Evolutionary conservation across 2,329 filamentous ascomycete species (phyloP).

Genomic region (Fusarium longipes): DNA sequence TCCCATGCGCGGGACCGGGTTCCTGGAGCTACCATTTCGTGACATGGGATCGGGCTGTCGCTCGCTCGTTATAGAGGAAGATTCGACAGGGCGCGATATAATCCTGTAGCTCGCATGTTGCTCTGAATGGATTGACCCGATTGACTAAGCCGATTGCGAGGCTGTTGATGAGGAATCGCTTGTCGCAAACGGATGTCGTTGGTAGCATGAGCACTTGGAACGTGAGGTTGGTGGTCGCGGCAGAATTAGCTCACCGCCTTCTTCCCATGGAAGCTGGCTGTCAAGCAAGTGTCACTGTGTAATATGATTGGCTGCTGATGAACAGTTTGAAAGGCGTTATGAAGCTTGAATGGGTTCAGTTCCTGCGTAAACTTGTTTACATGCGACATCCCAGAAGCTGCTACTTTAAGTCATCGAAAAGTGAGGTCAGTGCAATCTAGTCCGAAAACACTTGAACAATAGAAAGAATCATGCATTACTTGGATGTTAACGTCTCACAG

Average conservation of each 20-base stretch:
- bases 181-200: constrained; percentile 21
- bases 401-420: too few species aligned
- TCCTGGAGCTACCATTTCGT: constrained; percentile 45
- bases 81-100: constrained; percentile 30
- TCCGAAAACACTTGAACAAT: too few species aligned
- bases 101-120: constrained; percentile 43
- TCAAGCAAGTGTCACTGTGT: constrained; percentile 6
- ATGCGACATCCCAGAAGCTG: background rate
- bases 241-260: constrained; percentile 49
- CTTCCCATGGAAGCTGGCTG: constrained; percentile 19
- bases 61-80: constrained; percentile 32
- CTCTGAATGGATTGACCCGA: constrained; percentile 20
- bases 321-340: background rate
- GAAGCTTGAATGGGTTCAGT: background rate
- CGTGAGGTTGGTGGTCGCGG: constrained; percentile 40
- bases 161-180: constrained; percentile 10
- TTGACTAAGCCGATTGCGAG: constrained; percentile 20
- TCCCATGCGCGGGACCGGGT: constrained; percentile 55
- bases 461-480: too few species aligned
- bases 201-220: constrained; percentile 25
- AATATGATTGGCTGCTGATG: constrained; percentile 31
- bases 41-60: constrained; percentile 45
- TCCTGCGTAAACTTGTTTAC: background rate
- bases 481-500: background rate
- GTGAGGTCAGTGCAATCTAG: too few species aligned